Evolutionary conservation across 2,329 filamentous ascomycete species (phyloP).

Genomic region (Didymella exigua): DNA sequence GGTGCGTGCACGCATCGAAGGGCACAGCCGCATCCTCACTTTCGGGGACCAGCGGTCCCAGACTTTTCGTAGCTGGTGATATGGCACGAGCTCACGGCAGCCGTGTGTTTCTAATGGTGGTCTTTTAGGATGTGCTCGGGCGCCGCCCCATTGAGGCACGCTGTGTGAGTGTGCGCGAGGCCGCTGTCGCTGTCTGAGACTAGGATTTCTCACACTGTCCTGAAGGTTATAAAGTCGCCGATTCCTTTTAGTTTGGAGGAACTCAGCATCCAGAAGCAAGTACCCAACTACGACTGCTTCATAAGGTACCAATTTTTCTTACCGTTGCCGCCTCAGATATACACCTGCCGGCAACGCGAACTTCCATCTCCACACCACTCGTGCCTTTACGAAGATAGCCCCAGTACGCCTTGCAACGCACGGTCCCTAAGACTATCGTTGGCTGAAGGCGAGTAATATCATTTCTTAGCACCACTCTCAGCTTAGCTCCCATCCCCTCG

Average conservation of each 20-base stretch:
- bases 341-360: background rate
- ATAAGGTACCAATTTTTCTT: background rate
- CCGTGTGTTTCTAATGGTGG: constrained; percentile 4
- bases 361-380: background rate
- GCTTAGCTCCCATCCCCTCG: constrained; percentile 3
- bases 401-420: constrained; percentile 11
- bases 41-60: constrained; percentile 1
- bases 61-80: constrained; percentile 1
- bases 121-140: background rate
- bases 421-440: constrained; percentile 3
- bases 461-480: constrained; percentile 13
- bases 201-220: constrained; percentile 13
- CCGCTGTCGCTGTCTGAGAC: constrained; percentile 11
- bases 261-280: background rate
- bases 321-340: background rate
- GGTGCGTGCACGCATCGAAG: constrained; percentile 9
- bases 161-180: constrained; percentile 5
- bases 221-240: constrained; percentile 15
- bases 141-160: background rate
- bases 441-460: constrained; percentile 13
- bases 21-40: constrained; percentile 11
- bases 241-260: constrained; percentile 1
- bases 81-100: constrained; percentile 6
- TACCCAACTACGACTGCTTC: background rate
- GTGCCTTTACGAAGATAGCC: constrained; percentile 4